Evolutionary conservation across 2,329 filamentous ascomycete genomes (phyloP).

Genomic region (Colletotrichum sp.): DNA sequence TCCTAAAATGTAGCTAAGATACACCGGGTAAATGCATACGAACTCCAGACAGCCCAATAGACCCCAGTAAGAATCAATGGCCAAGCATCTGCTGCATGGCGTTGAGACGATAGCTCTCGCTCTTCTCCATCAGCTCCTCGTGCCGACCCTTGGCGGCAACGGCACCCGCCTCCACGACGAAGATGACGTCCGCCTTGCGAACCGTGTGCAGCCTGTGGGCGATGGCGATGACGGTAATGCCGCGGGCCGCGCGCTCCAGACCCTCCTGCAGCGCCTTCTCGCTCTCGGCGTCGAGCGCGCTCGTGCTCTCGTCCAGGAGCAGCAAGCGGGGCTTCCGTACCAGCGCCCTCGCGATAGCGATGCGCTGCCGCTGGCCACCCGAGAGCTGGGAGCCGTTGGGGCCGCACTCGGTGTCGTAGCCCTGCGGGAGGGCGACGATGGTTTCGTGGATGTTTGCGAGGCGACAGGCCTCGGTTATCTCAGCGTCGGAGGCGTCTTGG

Average conservation of each 20-base stretch:
- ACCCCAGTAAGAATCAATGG: conserved; percentile 6
- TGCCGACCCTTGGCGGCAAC: conserved; percentile 58
- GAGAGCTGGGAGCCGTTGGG: conserved; percentile 70
- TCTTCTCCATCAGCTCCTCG: conserved; percentile 56
- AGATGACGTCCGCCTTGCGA: conserved; percentile 46
- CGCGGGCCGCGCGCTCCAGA: conserved; percentile 51
- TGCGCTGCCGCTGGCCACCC: conserved; percentile 72
- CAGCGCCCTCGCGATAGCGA: conserved; percentile 73
- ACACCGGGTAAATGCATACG: background rate
- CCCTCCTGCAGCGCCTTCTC: conserved; percentile 63
- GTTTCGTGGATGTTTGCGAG: conserved; percentile 65
- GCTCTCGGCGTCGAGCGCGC: conserved; percentile 67
- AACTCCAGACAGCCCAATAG: background rate
- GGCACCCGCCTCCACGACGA: conserved; percentile 54
- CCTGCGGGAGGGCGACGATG: conserved; percentile 57
- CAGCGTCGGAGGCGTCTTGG: conserved; percentile 47
- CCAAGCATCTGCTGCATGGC: conserved; percentile 54
- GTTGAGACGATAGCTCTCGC: conserved; percentile 57
- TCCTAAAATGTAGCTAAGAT: background rate
- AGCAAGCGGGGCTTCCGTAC: conserved; percentile 67
- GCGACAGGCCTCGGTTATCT: conserved; percentile 61
- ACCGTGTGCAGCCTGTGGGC: conserved; percentile 51
- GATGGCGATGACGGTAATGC: conserved; percentile 46
- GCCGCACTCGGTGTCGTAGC: conserved; percentile 62
- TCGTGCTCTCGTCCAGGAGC: conserved; percentile 74